Evolutionary conservation across 805 yeast species (phyloP).

Genomic region (Ogataea pignaliae): DNA sequence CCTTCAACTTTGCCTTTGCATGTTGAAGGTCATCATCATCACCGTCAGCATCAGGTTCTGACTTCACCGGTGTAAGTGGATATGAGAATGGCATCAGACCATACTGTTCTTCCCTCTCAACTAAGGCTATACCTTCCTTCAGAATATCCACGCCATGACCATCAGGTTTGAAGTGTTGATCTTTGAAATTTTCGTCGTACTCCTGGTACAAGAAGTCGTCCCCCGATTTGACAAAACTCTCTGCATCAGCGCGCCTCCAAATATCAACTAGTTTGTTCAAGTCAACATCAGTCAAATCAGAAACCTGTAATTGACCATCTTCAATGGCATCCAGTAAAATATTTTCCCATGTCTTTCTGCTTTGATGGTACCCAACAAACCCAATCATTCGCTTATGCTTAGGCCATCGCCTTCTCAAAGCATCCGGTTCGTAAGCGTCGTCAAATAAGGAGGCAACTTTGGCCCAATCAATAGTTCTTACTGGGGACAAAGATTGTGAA

Average conservation of each 20-base stretch:
- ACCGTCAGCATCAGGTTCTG: constrained; percentile 6
- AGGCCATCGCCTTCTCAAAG: constrained; percentile 66
- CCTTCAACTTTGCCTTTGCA: constrained; percentile 41
- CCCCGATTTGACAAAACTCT: constrained; percentile 27
- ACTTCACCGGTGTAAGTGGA: constrained; percentile 15
- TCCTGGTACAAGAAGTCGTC: constrained; percentile 30
- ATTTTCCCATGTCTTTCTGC: constrained; percentile 59
- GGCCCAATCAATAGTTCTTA: constrained; percentile 61
- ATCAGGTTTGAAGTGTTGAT: constrained; percentile 39
- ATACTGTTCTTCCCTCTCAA: constrained; percentile 60
- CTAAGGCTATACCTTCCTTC: constrained; percentile 55
- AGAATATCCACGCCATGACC: constrained; percentile 35
- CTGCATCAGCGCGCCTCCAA: constrained; percentile 53
- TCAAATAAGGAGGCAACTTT: constrained; percentile 48
- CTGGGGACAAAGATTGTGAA: constrained; percentile 51
- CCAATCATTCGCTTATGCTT: constrained; percentile 58
- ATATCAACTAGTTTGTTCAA: constrained; percentile 48
- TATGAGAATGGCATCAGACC: constrained; percentile 42
- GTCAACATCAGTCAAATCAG: constrained; percentile 49
- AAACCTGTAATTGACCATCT: constrained; percentile 44
- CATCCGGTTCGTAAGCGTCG: constrained; percentile 35
- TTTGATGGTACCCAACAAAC: constrained; percentile 47
- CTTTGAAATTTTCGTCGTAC: constrained; percentile 43
- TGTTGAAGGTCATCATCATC: constrained; percentile 28
- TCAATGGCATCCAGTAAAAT: constrained; percentile 56